These are phyloP conservation scores for Linnemannia zychae DNA, from an alignment of 192 early-diverging fungal species.

Conservation along the genomic window DNA sequence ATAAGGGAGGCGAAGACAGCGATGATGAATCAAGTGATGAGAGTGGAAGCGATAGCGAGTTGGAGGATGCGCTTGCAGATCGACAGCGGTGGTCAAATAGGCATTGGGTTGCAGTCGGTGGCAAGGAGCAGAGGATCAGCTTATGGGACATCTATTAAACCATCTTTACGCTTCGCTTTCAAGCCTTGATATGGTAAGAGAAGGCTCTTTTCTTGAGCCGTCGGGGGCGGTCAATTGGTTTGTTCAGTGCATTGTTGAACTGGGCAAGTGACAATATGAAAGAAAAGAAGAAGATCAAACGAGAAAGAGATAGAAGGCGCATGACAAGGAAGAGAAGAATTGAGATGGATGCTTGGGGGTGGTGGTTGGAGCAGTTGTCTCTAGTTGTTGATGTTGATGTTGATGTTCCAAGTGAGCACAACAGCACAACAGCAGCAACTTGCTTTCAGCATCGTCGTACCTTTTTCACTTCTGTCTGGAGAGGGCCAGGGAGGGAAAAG, in stretches of 20 bases:
- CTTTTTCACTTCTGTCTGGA: background rate
- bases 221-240: background rate
- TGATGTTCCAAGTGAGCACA: background rate
- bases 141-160: constrained; percentile 60
- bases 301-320: background rate
- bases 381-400: background rate
- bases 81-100: constrained; percentile 17
- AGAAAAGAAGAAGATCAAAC: background rate
- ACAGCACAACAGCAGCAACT: background rate
- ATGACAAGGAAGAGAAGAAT: background rate
- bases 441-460: too few species aligned
- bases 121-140: constrained; percentile 57
- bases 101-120: constrained; percentile 55
- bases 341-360: background rate
- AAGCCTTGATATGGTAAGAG: background rate
- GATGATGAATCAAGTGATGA: constrained; percentile 2
- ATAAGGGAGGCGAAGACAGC: background rate
- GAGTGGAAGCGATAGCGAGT: constrained; percentile 30
- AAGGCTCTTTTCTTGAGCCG: background rate
- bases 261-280: background rate
- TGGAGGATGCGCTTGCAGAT: constrained; percentile 14
- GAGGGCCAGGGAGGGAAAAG: background rate
- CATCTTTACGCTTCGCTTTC: constrained; percentile 6
- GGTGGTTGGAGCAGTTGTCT: background rate
- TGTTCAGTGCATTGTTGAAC: background rate